A percentile compares a stretch with the other conserved stretches of the same genome.
Conservation (phyloP, 371 early-diverging fungal species). For the Mucor piriformis region DNA sequence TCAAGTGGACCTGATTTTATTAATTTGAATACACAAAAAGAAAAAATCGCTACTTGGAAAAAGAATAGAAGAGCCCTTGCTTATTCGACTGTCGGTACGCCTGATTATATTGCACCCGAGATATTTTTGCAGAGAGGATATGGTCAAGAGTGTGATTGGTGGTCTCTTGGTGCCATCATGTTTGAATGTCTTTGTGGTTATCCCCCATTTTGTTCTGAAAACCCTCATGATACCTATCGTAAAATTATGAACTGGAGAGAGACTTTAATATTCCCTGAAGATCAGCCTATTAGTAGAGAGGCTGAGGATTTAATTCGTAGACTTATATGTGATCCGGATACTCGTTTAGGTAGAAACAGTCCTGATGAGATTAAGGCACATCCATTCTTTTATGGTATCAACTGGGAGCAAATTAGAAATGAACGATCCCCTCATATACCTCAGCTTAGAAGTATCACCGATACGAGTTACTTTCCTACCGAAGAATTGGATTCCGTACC, state of each 20-base stretch:
- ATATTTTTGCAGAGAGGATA: slow-evolving; percentile 94
- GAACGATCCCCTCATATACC: slow-evolving; percentile 95
- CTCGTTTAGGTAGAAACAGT: slow-evolving; percentile 80
- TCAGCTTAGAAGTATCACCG: slow-evolving; percentile 91
- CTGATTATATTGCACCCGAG: slow-evolving; percentile 98
- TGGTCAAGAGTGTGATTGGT: slow-evolving; percentile 98
- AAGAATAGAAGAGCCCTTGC: slow-evolving; percentile 90
- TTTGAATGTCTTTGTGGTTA: slow-evolving; percentile 97
- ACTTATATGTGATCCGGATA: slow-evolving; percentile 84
- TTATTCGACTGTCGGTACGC: slow-evolving; percentile 96
- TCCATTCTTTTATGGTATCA: slow-evolving; percentile 94
- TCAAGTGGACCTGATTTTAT: slow-evolving; percentile 70
- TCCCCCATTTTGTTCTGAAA: slow-evolving; percentile 97
- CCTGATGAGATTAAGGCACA: slow-evolving; percentile 91
- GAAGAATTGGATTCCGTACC: slow-evolving; percentile 87
- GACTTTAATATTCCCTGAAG: slow-evolving; percentile 88
- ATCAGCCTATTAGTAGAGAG: slow-evolving; percentile 87
- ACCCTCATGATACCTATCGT: slow-evolving; percentile 94
- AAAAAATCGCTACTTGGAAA: slow-evolving; percentile 95
- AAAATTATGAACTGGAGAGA: slow-evolving; percentile 97
- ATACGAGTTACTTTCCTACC: slow-evolving; percentile 96
- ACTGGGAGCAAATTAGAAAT: slow-evolving; percentile 88
- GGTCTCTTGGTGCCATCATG: slow-evolving; percentile 98
- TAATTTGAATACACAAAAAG: slow-evolving; percentile 78
- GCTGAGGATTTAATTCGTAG: slow-evolving; percentile 92